These are phyloP conservation scores for Solanum corneliomulleri DNA, from an alignment of 257 asterid genomes.

Conservation along the genomic window DNA sequence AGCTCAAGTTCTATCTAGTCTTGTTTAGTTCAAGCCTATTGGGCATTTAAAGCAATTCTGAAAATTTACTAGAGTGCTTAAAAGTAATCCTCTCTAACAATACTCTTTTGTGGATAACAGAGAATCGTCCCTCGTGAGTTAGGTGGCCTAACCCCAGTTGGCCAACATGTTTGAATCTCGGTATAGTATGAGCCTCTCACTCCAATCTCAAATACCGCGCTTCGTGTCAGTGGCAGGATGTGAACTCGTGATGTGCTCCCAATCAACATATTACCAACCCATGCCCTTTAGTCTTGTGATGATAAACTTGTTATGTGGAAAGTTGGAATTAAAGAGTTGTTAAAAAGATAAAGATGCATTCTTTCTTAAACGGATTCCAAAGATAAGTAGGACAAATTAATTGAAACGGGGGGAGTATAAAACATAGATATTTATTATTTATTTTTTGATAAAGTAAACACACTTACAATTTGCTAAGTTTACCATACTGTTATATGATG, in stretches of 20 bases:
- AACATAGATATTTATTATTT: background rate
- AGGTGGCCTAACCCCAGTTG: background rate
- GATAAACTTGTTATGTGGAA: background rate
- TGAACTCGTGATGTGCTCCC: background rate
- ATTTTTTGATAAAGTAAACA: background rate
- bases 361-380: background rate
- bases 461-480: background rate
- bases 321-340: background rate
- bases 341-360: background rate
- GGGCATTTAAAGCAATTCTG: background rate
- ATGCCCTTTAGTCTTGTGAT: background rate
- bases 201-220: background rate
- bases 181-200: background rate
- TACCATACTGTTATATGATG: background rate
- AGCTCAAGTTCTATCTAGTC: background rate
- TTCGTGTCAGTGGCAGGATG: background rate
- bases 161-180: background rate
- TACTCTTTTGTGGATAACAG: background rate
- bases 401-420: background rate
- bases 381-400: background rate
- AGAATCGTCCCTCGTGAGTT: background rate
- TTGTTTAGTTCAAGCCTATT: background rate
- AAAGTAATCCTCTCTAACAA: background rate
- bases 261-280: background rate
- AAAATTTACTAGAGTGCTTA: background rate